phyloP scores from a whole-genome alignment of 2,329 filamentous ascomycete species.

The Triangularia setosa region DNA sequence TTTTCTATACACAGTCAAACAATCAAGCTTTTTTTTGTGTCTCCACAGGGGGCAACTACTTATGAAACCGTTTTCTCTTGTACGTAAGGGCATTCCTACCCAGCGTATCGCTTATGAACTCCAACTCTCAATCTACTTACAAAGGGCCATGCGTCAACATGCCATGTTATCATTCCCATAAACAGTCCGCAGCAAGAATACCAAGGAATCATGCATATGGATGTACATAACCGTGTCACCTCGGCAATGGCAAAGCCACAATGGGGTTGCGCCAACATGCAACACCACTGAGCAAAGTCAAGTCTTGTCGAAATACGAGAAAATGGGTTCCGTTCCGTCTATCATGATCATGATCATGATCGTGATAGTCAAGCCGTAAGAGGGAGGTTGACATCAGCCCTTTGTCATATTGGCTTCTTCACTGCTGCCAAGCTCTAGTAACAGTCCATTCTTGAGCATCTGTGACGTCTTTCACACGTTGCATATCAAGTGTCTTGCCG shows the following conservation, averaged over 20 bases:
- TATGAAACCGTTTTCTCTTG: not conserved
- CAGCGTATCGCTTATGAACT: not conserved
- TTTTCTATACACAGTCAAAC: not conserved
- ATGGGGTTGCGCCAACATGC: not conserved
- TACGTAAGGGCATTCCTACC: not conserved
- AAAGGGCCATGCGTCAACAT: not conserved
- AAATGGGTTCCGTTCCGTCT: not conserved
- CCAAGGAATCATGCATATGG: not conserved
- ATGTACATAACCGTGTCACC: not conserved
- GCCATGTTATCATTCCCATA: not conserved
- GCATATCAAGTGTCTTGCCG: slow-evolving; percentile 2
- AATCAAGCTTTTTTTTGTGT: not conserved
- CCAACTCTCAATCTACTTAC: not conserved
- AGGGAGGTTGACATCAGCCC: not conserved
- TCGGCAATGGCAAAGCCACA: not conserved
- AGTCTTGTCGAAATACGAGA: not conserved
- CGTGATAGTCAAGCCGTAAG: not conserved
- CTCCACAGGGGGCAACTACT: not conserved
- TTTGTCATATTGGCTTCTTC: not conserved
- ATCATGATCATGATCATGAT: not conserved
- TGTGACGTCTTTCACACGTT: slow-evolving; percentile 8
- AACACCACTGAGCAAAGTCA: not conserved
- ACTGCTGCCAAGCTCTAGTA: too few species aligned
- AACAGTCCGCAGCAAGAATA: not conserved
- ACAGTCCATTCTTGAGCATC: not conserved